A percentile compares a stretch with the other conserved stretches of the same genome.
These are phyloP conservation scores for Tylopilus sp. DNA, from an alignment of 1,284 basidiomycete species.

Conservation along the genomic window DNA sequence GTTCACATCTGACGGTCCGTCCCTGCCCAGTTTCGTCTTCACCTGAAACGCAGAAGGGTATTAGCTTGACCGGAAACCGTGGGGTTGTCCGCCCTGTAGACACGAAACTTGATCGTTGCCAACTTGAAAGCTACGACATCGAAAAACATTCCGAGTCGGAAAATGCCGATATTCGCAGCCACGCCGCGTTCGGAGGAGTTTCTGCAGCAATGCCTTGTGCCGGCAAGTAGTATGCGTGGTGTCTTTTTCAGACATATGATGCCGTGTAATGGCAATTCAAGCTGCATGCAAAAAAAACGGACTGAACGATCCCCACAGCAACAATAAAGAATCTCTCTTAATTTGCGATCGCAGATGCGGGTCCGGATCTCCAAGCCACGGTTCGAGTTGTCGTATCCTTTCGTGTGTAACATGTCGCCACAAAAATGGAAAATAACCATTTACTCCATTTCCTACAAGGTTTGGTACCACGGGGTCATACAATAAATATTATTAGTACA, in stretches of 20 bases:
- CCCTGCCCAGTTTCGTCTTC: neutral
- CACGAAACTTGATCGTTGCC: neutral
- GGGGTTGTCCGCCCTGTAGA: neutral
- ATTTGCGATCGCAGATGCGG: neutral
- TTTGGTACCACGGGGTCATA: neutral
- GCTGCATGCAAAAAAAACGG: too few species aligned
- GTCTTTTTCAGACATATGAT: too few species aligned
- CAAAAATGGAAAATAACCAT: slow-evolving; percentile 7
- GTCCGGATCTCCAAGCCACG: too few species aligned
- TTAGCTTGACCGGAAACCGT: neutral
- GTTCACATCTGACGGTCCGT: neutral
- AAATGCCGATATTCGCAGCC: neutral
- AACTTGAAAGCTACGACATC: neutral
- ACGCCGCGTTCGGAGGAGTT: too few species aligned
- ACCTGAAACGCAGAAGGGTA: neutral
- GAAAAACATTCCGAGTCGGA: neutral
- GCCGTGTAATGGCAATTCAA: too few species aligned
- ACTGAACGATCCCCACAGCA: neutral
- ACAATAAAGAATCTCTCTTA: neutral
- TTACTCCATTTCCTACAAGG: neutral
- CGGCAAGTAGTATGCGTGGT: too few species aligned
- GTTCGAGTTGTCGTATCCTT: neutral
- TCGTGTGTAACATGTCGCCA: slow-evolving; percentile 1
- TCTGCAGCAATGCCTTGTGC: too few species aligned
- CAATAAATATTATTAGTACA: neutral